These are phyloP conservation scores for Magnaporthiopsis poae DNA, from an alignment of 2,329 filamentous ascomycete species.

Conservation along the genomic window DNA sequence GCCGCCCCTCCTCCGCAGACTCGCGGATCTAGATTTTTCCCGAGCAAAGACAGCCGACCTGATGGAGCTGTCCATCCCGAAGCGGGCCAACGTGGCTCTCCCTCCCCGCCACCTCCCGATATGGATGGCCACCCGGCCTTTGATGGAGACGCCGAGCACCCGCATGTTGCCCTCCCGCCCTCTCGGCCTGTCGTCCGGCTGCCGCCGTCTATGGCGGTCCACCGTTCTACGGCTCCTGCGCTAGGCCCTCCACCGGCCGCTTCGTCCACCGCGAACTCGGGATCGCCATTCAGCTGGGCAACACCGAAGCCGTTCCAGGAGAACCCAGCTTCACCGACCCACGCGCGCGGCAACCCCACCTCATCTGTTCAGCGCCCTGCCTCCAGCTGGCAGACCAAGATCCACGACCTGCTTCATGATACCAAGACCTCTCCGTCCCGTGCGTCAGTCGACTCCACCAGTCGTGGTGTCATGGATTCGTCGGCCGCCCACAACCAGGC, in stretches of 20 bases:
- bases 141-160: conserved; percentile 53
- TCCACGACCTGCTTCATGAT: conserved; percentile 69
- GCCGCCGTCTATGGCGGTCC: conserved; percentile 31
- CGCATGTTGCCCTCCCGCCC: conserved; percentile 60
- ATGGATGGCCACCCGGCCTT: conserved; percentile 63
- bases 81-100: conserved; percentile 40
- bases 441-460: conserved; percentile 51
- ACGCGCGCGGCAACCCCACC: conserved; percentile 13
- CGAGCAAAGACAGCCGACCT: conserved; percentile 38
- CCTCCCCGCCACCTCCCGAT: conserved; percentile 63
- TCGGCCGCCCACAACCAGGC: conserved; percentile 2
- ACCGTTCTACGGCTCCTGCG: neutral
- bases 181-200: conserved; percentile 71
- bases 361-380: conserved; percentile 9
- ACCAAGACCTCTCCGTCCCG: conserved; percentile 47
- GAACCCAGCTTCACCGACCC: neutral
- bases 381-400: conserved; percentile 59
- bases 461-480: conserved; percentile 24
- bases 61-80: conserved; percentile 28
- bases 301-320: conserved; percentile 25
- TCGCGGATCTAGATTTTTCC: conserved; percentile 54
- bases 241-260: conserved; percentile 12
- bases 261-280: neutral
- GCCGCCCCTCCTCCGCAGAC: conserved; percentile 29
- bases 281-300: conserved; percentile 25